Evolutionary conservation across 306 rosid genomes (phyloP).

Genomic region (Prosopis cineraria): DNA sequence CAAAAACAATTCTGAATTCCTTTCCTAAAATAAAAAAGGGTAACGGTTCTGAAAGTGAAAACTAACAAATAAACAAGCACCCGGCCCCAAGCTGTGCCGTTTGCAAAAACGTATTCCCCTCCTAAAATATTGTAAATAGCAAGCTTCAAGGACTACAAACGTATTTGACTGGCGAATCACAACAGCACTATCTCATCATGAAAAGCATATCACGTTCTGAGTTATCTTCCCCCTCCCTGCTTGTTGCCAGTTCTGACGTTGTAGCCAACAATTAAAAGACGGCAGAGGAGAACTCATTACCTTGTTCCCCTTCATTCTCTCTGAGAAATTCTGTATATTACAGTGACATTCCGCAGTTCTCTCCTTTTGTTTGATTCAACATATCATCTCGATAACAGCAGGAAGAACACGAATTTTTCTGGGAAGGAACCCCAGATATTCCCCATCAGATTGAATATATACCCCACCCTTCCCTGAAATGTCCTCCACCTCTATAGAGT

Average conservation of each 20-base stretch:
- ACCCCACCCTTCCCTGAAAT: constrained; percentile 58
- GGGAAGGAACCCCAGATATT: constrained; percentile 86
- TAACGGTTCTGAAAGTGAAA: not conserved
- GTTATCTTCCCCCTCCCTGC: not conserved
- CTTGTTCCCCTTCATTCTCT: not conserved
- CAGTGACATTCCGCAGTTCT: not conserved
- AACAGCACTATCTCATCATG: constrained; percentile 5
- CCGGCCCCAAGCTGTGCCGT: not conserved
- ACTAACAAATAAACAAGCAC: constrained; percentile 15
- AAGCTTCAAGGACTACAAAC: constrained; percentile 3
- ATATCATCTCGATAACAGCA: constrained; percentile 82
- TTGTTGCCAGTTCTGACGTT: not conserved
- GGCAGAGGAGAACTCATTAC: not conserved
- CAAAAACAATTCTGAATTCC: constrained; percentile 14
- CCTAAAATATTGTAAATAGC: constrained; percentile 1
- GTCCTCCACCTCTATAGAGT: constrained; percentile 78
- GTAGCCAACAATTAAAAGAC: not conserved
- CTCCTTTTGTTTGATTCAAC: constrained; percentile 39
- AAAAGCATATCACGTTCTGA: constrained; percentile 1
- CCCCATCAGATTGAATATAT: constrained; percentile 92
- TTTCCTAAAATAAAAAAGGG: not conserved
- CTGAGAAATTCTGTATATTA: not conserved
- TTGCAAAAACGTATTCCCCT: not conserved
- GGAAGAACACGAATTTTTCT: constrained; percentile 74
- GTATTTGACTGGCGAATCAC: constrained; percentile 17